Percentiles rank a stretch among this genome's conserved stretches.
These are phyloP conservation scores for Alternaria viburni DNA, from an alignment of 2,329 filamentous ascomycete species.

Conservation along the genomic window DNA sequence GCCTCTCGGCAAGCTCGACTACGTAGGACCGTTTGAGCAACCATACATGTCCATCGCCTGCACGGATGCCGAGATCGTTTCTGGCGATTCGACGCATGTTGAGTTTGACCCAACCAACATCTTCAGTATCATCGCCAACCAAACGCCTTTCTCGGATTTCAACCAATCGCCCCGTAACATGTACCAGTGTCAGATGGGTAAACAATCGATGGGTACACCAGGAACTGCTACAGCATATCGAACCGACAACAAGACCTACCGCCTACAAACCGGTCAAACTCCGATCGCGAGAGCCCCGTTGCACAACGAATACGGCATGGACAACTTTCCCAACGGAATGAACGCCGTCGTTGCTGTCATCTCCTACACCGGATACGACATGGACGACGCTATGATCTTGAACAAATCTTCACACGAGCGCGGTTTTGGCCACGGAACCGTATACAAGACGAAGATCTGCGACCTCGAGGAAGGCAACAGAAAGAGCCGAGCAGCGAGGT, in stretches of 20 bases:
- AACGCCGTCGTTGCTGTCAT: constrained; percentile 98
- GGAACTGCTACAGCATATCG: constrained; percentile 83
- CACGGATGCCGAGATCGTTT: constrained; percentile 82
- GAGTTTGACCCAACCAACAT: constrained; percentile 96
- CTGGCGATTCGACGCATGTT: constrained; percentile 90
- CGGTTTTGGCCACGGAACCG: constrained; percentile 92
- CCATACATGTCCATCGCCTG: constrained; percentile 98
- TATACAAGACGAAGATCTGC: constrained; percentile 97
- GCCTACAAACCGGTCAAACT: constrained; percentile 92
- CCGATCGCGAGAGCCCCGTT: constrained; percentile 90
- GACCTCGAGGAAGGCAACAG: constrained; percentile 79
- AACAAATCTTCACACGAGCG: constrained; percentile 97
- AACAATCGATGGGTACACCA: constrained; percentile 98
- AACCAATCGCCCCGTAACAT: constrained; percentile 99
- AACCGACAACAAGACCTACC: constrained; percentile 97
- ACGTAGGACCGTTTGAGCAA: constrained; percentile 91
- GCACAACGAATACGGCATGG: constrained; percentile 94
- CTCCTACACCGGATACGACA: constrained; percentile 98
- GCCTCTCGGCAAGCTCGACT: constrained; percentile 83
- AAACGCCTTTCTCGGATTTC: constrained; percentile 98
- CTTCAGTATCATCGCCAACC: constrained; percentile 95
- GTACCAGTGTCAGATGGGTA: constrained; percentile 86
- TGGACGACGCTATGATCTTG: constrained; percentile 99
- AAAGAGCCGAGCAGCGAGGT: constrained; percentile 68
- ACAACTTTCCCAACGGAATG: constrained; percentile 97